Percentiles rank a stretch among this genome's conserved stretches.
Conservation (phyloP, 2,329 filamentous ascomycete species). For the Clathrospora elynae region DNA sequence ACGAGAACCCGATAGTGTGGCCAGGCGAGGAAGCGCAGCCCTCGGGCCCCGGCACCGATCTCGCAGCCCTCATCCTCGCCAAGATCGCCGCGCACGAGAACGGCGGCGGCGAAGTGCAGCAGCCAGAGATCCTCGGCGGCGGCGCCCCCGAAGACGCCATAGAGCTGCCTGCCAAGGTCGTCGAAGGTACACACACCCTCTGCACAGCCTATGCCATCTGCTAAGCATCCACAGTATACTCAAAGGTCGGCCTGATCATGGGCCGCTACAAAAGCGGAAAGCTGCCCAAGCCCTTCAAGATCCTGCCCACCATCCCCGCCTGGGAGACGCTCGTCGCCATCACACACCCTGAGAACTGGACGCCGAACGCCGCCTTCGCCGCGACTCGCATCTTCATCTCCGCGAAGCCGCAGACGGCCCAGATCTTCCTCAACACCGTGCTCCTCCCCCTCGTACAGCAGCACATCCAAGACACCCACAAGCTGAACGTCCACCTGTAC, state of each 20-base stretch:
- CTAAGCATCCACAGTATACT: conserved; percentile 66
- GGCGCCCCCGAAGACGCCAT: conserved; percentile 75
- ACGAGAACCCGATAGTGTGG: conserved; percentile 75
- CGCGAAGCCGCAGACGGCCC: conserved; percentile 76
- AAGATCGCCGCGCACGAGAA: conserved; percentile 94
- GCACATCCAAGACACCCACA: conserved; percentile 91
- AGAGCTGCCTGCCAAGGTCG: conserved; percentile 85
- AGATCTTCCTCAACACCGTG: conserved; percentile 84
- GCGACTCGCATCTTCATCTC: conserved; percentile 93
- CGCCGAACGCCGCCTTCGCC: conserved; percentile 81
- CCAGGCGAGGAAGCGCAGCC: conserved; percentile 58
- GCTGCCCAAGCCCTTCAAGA: conserved; percentile 96
- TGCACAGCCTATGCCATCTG: background rate
- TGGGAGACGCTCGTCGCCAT: conserved; percentile 88
- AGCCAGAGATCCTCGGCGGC: conserved; percentile 56
- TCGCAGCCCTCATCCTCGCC: conserved; percentile 90
- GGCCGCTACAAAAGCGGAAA: conserved; percentile 96
- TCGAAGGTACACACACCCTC: conserved; percentile 60
- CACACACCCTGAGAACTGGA: conserved; percentile 79
- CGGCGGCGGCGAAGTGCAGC: conserved; percentile 56
- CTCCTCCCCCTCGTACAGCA: conserved; percentile 89
- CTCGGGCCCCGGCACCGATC: conserved; percentile 65
- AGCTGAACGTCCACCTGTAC: conserved; percentile 94
- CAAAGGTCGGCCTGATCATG: conserved; percentile 87
- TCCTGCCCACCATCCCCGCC: conserved; percentile 86